These are phyloP conservation scores for Coprinellus micaceus DNA, from an alignment of 768 basidiomycete genomes.

Conservation along the genomic window DNA sequence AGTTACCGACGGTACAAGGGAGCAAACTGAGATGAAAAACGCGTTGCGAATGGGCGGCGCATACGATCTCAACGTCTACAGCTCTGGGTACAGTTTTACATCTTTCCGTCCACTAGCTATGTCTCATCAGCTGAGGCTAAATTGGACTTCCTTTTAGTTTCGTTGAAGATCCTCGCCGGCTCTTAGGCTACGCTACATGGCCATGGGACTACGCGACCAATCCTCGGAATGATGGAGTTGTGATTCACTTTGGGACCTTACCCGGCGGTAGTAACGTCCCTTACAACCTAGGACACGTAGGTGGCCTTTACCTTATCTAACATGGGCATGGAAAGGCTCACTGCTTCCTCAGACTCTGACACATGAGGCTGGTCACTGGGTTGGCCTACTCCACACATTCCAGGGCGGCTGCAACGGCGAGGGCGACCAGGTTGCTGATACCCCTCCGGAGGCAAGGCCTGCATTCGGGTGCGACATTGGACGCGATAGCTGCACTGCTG, in stretches of 20 bases:
- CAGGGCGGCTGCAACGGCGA: conserved; percentile 42
- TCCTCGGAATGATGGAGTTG: conserved; percentile 47
- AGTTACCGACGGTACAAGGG: no score
- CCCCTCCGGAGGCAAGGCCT: conserved; percentile 41
- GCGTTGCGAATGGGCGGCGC: not conserved
- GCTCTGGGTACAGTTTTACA: not conserved
- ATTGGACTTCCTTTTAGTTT: not conserved
- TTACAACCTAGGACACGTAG: conserved; percentile 44
- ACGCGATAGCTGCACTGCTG: conserved; percentile 31
- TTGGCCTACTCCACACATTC: conserved; percentile 58
- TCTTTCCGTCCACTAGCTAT: not conserved
- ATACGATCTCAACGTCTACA: not conserved
- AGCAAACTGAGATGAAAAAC: not conserved
- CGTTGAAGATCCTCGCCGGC: conserved; percentile 22
- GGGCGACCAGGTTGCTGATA: conserved; percentile 45
- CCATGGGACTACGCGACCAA: conserved; percentile 36
- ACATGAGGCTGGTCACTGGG: conserved; percentile 60
- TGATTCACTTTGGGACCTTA: conserved; percentile 38
- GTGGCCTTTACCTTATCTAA: no score
- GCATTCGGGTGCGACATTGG: conserved; percentile 39
- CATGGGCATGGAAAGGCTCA: no score
- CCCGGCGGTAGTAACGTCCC: conserved; percentile 38
- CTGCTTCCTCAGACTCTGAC: conserved; percentile 47
- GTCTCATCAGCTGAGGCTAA: not conserved
- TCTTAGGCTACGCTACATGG: conserved; percentile 54